These are phyloP conservation scores for Fagus crenata DNA, from an alignment of 306 rosid genomes.

Conservation along the genomic window DNA sequence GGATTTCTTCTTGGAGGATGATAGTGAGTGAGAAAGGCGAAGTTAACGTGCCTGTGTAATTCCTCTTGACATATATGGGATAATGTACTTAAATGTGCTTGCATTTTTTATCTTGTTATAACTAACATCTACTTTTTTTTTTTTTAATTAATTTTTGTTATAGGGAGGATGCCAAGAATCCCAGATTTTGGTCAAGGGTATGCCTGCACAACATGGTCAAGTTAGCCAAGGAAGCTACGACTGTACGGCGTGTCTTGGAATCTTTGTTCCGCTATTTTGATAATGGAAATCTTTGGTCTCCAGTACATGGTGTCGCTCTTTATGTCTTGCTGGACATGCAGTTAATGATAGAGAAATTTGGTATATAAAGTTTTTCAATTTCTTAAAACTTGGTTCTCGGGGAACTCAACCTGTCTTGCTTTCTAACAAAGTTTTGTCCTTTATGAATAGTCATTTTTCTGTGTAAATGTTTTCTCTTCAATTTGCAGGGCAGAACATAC, in stretches of 20 bases:
- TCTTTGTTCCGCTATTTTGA: slow-evolving; percentile 86
- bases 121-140: slow-evolving; percentile 23
- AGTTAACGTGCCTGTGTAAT: slow-evolving; percentile 48
- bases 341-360: slow-evolving; percentile 74
- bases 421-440: slow-evolving; percentile 17
- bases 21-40: slow-evolving; percentile 64
- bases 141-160: slow-evolving; percentile 1
- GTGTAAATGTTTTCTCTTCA: slow-evolving; percentile 1
- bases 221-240: slow-evolving; percentile 88
- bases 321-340: slow-evolving; percentile 74
- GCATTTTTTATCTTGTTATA: slow-evolving; percentile 4
- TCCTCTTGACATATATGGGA: slow-evolving; percentile 15
- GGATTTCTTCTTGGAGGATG: slow-evolving; percentile 51
- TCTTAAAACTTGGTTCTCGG: slow-evolving; percentile 10
- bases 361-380: slow-evolving; percentile 38
- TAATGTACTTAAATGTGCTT: slow-evolving; percentile 21
- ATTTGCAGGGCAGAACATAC: slow-evolving; percentile 76
- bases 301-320: slow-evolving; percentile 62
- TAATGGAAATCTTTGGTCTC: slow-evolving; percentile 70
- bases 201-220: slow-evolving; percentile 81
- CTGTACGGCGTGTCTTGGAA: slow-evolving; percentile 87
- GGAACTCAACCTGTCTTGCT: slow-evolving; percentile 16
- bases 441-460: slow-evolving; percentile 3
- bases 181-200: slow-evolving; percentile 66
- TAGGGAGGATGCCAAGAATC: slow-evolving; percentile 49